Evolutionary conservation across 2,329 filamentous ascomycete species (phyloP), one percentile per base, ranked within the genome.

Genomic region (Bipolaris cookei): DNA sequence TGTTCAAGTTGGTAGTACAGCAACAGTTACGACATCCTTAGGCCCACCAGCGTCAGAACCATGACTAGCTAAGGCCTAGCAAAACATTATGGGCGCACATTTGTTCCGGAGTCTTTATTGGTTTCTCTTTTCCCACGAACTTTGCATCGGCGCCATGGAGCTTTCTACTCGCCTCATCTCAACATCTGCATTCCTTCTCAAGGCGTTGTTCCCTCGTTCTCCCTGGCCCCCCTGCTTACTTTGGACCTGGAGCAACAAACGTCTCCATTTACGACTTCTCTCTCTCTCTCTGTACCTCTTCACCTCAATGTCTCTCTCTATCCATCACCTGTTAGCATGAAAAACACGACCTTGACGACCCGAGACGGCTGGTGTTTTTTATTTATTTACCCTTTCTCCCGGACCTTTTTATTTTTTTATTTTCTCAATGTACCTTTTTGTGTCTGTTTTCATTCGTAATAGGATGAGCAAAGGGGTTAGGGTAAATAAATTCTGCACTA

Each of bases 21-120:
- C 23, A 25, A 48, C 21, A 21, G 23, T 11, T n/a, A 38, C 45
- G 8, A 37, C 32, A 25, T 21, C 18, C 28, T 25, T 38, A 10
- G 30, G n/a, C 20, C 45, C 38, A 21, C 21, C 14, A 18, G 21
- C 45, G 45, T 48, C 23, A 18, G 13, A 3, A 16, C 18, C 20
- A 38, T 23, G 34, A 20, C 21, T 14, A 16, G n/a, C 25, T 21
- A 48, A 23, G 32, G 21, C 44, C 25, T 4, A 47, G 13, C 21
- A 48, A 38, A 48, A 34, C 45, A 48, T 48, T 34, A 38, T 25
- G 14, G 34, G 45, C 45, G 45, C 34, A 48, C 45, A 48, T 37
- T 35, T 38, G 11, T 25, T 48, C 20, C 45, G 45, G 45, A 21
- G 34, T 48, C 38, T 47, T 46, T 25, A 25, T 45, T 45, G 13